Percentiles rank a stretch among this genome's conserved stretches.
Evolutionary conservation across 2,329 filamentous ascomycete genomes (phyloP).

Genomic region (Fusarium sublunatum): DNA sequence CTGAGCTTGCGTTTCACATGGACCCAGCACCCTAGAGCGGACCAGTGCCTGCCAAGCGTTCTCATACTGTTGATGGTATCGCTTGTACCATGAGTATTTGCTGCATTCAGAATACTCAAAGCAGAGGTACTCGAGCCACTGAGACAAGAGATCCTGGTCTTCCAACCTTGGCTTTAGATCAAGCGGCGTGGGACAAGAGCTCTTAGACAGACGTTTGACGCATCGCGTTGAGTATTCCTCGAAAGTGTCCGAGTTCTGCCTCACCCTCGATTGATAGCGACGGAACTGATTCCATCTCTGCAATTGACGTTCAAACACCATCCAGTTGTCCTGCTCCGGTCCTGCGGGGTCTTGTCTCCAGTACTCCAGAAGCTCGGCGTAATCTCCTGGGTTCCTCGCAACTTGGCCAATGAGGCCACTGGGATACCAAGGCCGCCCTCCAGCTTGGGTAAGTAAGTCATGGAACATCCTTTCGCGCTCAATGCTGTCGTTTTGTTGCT

Average conservation of each 20-base stretch:
- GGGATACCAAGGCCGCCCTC: constrained; percentile 41
- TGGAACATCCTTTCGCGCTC: constrained; percentile 25
- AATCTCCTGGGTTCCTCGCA: constrained; percentile 13
- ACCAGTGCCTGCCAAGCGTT: constrained; percentile 31
- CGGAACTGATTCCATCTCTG: constrained; percentile 36
- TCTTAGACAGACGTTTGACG: constrained; percentile 13
- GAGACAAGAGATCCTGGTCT: constrained; percentile 50
- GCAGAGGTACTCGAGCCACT: constrained; percentile 55
- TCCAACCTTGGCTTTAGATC: constrained; percentile 41
- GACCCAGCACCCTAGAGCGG: constrained; percentile 13
- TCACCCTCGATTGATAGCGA: constrained; percentile 31
- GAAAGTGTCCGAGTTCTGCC: constrained; percentile 17
- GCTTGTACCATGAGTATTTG: constrained; percentile 30
- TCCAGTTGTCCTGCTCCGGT: constrained; percentile 22
- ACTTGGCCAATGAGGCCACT: constrained; percentile 26
- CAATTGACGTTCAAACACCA: constrained; percentile 35
- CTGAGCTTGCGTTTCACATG: constrained; percentile 12
- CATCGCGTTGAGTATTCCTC: constrained; percentile 20
- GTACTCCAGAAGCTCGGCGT: constrained; percentile 24
- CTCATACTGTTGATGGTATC: constrained; percentile 24
- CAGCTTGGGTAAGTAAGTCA: constrained; percentile 21
- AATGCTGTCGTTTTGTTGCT: constrained; percentile 11
- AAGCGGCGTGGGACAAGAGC: constrained; percentile 13
- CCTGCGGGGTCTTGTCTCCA: constrained; percentile 25
- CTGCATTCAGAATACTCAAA: constrained; percentile 41